Evolutionary conservation across 108 stramenopile genomes (phyloP).

Genomic region (Nitzschia sp.): DNA sequence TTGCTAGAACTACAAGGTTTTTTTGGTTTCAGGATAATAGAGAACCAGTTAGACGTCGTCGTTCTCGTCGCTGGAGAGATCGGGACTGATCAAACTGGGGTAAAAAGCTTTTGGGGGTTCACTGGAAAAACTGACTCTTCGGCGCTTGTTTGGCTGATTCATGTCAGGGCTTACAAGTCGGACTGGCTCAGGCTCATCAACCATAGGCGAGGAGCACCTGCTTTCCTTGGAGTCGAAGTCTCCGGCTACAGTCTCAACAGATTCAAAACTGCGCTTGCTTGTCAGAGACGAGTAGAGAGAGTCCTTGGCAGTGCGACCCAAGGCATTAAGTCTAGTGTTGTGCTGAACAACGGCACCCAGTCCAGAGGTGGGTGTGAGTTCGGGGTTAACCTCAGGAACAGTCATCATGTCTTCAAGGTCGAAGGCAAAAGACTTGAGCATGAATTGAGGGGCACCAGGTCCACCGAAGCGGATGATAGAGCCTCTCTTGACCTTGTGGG

Average conservation of each 20-base stretch:
- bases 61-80: conserved; percentile 41
- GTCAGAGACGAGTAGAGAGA: conserved; percentile 26
- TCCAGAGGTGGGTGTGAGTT: conserved; percentile 12
- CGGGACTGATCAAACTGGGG: conserved; percentile 45
- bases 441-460: conserved; percentile 73
- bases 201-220: conserved; percentile 42
- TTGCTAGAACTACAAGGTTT: conserved; percentile 7
- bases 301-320: conserved; percentile 35
- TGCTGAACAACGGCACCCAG: conserved; percentile 36
- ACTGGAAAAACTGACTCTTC: conserved; percentile 45
- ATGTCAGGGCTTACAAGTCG: conserved; percentile 53
- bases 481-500: conserved; percentile 65
- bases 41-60: conserved; percentile 22
- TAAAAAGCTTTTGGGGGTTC: conserved; percentile 40
- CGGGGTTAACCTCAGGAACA: neutral
- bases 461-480: conserved; percentile 81
- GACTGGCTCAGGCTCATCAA: conserved; percentile 22
- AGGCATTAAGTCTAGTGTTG: conserved; percentile 46
- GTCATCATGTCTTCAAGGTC: conserved; percentile 38
- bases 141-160: conserved; percentile 15
- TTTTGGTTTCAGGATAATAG: conserved; percentile 15
- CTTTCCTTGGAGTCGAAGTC: conserved; percentile 19
- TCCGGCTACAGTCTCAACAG: conserved; percentile 27
- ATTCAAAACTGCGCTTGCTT: conserved; percentile 50
- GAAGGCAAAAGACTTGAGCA: conserved; percentile 72